Evolutionary conservation across 2,329 filamentous ascomycete genomes (phyloP).

Genomic region (Acephala macrosclerotiorum): DNA sequence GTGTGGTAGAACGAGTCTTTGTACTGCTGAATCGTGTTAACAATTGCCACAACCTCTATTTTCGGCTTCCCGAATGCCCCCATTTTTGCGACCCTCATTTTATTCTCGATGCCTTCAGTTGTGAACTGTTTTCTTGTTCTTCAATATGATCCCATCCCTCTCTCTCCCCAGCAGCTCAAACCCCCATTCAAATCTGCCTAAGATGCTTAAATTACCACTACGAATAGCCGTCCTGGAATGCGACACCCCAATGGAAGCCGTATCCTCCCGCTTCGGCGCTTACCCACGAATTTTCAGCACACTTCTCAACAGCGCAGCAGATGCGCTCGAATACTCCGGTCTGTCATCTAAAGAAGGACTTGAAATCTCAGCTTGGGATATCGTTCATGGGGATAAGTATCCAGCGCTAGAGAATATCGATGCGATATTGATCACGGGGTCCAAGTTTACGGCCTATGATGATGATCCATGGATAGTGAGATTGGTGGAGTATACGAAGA

Average conservation of each 20-base stretch:
- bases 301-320: slow-evolving; percentile 26
- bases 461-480: slow-evolving; percentile 77
- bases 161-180: background rate
- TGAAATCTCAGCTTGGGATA: slow-evolving; percentile 65
- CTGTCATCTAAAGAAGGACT: slow-evolving; percentile 47
- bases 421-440: slow-evolving; percentile 82
- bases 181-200: background rate
- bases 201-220: slow-evolving; percentile 41
- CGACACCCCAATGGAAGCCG: slow-evolving; percentile 75
- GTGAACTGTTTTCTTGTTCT: background rate
- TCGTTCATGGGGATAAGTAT: slow-evolving; percentile 74
- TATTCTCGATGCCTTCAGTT: background rate
- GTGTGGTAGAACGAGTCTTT: background rate
- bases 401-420: slow-evolving; percentile 79
- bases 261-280: slow-evolving; percentile 69
- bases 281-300: slow-evolving; percentile 60
- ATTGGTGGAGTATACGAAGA: slow-evolving; percentile 72
- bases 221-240: slow-evolving; percentile 83
- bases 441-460: slow-evolving; percentile 77
- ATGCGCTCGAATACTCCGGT: slow-evolving; percentile 52
- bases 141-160: background rate
- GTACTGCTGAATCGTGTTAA: background rate
- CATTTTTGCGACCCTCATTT: slow-evolving; percentile 2
- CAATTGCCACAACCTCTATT: background rate
- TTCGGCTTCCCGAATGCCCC: background rate